phyloP scores from a whole-genome alignment of 768 basidiomycete genomes.

The Amanita rimosa region DNA sequence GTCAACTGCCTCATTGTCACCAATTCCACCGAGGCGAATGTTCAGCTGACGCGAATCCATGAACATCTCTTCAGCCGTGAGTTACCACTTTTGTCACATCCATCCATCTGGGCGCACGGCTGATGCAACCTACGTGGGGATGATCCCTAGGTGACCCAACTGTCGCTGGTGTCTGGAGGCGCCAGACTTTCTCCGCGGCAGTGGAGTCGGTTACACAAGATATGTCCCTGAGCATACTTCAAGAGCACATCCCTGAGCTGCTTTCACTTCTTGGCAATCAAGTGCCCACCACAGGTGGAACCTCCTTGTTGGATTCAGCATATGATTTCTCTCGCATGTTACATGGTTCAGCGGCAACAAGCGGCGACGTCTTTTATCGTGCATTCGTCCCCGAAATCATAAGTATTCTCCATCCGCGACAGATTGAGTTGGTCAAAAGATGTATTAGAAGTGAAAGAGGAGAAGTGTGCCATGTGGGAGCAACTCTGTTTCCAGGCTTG shows the following conservation, averaged over 20 bases:
- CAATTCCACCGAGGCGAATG: slow-evolving; percentile 74
- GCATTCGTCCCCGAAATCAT: slow-evolving; percentile 81
- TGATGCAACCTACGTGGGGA: neutral
- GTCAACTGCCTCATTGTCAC: slow-evolving; percentile 83
- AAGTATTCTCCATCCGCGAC: slow-evolving; percentile 58
- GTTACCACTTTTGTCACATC: slow-evolving; percentile 17
- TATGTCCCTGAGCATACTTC: slow-evolving; percentile 55
- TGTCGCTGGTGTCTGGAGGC: slow-evolving; percentile 84
- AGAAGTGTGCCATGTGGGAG: slow-evolving; percentile 65
- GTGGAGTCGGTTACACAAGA: slow-evolving; percentile 68
- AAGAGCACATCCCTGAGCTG: slow-evolving; percentile 62
- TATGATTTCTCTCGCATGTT: slow-evolving; percentile 81
- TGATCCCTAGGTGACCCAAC: slow-evolving; percentile 59
- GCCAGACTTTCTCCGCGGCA: slow-evolving; percentile 83
- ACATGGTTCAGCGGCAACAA: slow-evolving; percentile 51
- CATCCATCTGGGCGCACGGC: neutral
- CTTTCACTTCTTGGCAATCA: slow-evolving; percentile 36
- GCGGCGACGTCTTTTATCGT: slow-evolving; percentile 73
- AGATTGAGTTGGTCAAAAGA: slow-evolving; percentile 78
- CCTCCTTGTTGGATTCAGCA: slow-evolving; percentile 58
- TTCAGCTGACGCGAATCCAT: slow-evolving; percentile 78
- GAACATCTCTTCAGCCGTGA: slow-evolving; percentile 78
- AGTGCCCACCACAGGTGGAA: slow-evolving; percentile 32
- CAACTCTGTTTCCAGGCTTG: slow-evolving; percentile 80
- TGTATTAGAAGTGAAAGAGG: slow-evolving; percentile 69